Conservation (phyloP, 1,139 yeast species). For the Yamadazyma atlantica region DNA sequence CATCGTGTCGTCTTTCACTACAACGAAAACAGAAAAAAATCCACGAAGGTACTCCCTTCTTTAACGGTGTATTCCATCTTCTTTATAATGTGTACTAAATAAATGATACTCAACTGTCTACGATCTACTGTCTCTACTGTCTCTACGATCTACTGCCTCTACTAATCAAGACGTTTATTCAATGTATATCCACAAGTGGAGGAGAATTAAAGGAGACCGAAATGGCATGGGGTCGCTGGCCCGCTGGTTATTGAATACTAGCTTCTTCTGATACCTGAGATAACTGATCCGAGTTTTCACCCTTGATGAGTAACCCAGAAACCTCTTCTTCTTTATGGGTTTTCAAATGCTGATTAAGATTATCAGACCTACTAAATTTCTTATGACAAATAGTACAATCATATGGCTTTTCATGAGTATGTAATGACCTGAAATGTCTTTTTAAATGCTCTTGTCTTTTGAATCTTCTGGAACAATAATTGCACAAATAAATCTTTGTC, state of each 20-base stretch:
- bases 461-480: constrained; percentile 60
- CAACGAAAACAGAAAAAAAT: background rate
- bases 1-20: too few species aligned
- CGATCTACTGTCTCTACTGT: too few species aligned
- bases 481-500: constrained; percentile 43
- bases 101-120: too few species aligned
- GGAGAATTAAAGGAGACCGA: too few species aligned
- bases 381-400: constrained; percentile 69
- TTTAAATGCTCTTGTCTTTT: constrained; percentile 79
- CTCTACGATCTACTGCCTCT: too few species aligned
- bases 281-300: constrained; percentile 2
- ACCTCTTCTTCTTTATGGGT: constrained; percentile 53
- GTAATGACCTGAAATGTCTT: constrained; percentile 72
- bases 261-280: constrained; percentile 4
- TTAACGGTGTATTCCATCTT: background rate
- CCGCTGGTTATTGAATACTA: too few species aligned
- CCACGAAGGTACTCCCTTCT: too few species aligned
- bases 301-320: constrained; percentile 7
- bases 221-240: too few species aligned
- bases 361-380: constrained; percentile 74
- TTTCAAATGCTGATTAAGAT: constrained; percentile 71
- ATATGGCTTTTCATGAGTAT: constrained; percentile 74
- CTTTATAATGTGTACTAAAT: background rate
- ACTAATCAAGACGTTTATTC: too few species aligned
- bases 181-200: too few species aligned